Evolutionary conservation across 495 filamentous ascomycete genomes (phyloP), one percentile per base, ranked within the genome.

Genomic region (Cladorrhinum samala): DNA sequence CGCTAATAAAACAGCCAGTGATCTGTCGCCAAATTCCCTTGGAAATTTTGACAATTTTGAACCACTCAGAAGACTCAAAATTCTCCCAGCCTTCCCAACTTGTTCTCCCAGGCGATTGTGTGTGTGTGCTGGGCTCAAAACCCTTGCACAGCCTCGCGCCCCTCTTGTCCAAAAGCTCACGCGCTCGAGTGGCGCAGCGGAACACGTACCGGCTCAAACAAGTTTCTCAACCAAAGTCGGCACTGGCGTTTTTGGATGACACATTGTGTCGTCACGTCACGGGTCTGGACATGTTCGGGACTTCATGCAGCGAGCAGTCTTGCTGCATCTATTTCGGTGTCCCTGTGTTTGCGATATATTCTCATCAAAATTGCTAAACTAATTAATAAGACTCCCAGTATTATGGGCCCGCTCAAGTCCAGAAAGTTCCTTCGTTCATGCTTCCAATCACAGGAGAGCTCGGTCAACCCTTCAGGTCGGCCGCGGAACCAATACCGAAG

Each of bases 371-470:
- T 54, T 56, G 47, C 25, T 25, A 37, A 39, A 38, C 52, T 50
- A n/a, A 65, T 64, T 61, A 62, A 64, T 59, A 64, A 59, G 44
- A 57, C 25, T n/a, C n/a, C n/a, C n/a, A n/a, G n/a, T n/a, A n/a
- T n/a, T n/a, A n/a, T n/a, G n/a, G n/a, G n/a, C n/a, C n/a, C n/a
- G 39, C 42, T 53, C 49, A 38, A 58, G 30, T 57, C 5, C 27
- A 44, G 54, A 43, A 50, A 46, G 42, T 25, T 20, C 44, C 38
- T 39, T 56, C 41, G 42, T 30, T 33, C 20, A 39, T 36, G 24
- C 38, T 20, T 11, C 43, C 50, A 47, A 21, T 51, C 46, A 48
- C 7, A 16, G 21, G 19, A 17, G 18, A 37, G 38, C 49, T 48
- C 51, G 42, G 53, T 49, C 46, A 37, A 50, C 11, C 27, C 50